phyloP scores from a whole-genome alignment of 139 green algal genomes.

The Coelastrella sp. region DNA sequence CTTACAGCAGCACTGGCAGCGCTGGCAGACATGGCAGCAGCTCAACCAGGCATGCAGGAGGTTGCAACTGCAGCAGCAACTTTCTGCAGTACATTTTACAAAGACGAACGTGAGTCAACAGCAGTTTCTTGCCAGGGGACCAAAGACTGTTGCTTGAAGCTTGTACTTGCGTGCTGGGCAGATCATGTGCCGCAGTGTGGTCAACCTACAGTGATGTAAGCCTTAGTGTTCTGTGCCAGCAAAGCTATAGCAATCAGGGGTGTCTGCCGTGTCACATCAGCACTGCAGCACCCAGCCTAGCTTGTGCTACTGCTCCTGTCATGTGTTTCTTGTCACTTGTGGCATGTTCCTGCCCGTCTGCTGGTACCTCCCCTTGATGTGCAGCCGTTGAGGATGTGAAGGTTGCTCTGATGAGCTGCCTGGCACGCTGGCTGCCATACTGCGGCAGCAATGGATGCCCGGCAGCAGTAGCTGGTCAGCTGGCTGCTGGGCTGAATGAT shows the following conservation, averaged over 20 bases:
- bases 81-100: conserved; percentile 47
- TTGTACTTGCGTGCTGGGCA: neutral
- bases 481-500: conserved; percentile 50
- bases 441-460: neutral
- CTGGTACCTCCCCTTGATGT: neutral
- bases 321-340: no score
- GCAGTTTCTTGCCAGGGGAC: neutral
- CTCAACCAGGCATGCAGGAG: neutral
- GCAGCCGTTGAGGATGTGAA: conserved; percentile 64
- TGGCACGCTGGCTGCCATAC: conserved; percentile 67
- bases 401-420: conserved; percentile 52
- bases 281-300: no score
- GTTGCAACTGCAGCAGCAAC: neutral
- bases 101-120: conserved; percentile 57
- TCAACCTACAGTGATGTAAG: neutral
- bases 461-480: neutral
- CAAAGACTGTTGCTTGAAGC: neutral
- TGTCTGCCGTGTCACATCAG: no score
- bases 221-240: neutral
- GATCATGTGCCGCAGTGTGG: neutral
- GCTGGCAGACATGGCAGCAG: conserved; percentile 50
- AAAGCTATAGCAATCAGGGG: neutral
- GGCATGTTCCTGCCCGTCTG: neutral
- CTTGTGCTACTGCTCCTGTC: no score
- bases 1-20: conserved; percentile 63